Evolutionary conservation across 2,329 filamentous ascomycete species (phyloP).

Genomic region (Fusarium virguliforme): DNA sequence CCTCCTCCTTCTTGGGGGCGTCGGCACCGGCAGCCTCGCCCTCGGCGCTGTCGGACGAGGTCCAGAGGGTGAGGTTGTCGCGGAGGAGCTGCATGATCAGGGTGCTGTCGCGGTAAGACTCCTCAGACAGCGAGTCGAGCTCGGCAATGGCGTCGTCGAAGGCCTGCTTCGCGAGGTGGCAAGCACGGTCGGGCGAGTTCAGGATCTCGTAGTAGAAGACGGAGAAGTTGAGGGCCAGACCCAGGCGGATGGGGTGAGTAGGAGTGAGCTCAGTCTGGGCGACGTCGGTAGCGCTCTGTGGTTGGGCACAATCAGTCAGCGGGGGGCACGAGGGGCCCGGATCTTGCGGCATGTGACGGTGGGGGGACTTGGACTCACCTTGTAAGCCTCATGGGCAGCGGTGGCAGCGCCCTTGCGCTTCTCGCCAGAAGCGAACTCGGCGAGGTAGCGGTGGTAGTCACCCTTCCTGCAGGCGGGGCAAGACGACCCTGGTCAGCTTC

Average conservation of each 20-base stretch:
- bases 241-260: conserved; percentile 97
- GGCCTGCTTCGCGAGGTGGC: conserved; percentile 98
- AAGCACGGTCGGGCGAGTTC: conserved; percentile 97
- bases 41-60: conserved; percentile 81
- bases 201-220: conserved; percentile 99
- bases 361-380: conserved; percentile 73
- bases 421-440: conserved; percentile 93
- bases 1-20: conserved; percentile 64
- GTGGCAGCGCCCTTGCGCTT: conserved; percentile 92
- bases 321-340: conserved; percentile 43
- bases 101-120: conserved; percentile 99
- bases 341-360: conserved; percentile 50
- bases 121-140: conserved; percentile 96
- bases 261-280: conserved; percentile 97
- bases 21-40: conserved; percentile 81
- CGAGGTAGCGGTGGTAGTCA: conserved; percentile 96
- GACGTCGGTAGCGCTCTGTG: conserved; percentile 94
- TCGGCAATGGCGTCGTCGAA: conserved; percentile 99
- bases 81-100: conserved; percentile 99
- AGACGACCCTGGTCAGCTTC: conserved; percentile 31
- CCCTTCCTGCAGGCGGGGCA: conserved; percentile 82
- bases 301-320: conserved; percentile 38
- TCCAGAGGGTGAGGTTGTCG: conserved; percentile 99
- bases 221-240: conserved; percentile 98
- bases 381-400: conserved; percentile 95